These are phyloP conservation scores for Prinsepia uniflora DNA, from an alignment of 306 rosid species.

Conservation along the genomic window DNA sequence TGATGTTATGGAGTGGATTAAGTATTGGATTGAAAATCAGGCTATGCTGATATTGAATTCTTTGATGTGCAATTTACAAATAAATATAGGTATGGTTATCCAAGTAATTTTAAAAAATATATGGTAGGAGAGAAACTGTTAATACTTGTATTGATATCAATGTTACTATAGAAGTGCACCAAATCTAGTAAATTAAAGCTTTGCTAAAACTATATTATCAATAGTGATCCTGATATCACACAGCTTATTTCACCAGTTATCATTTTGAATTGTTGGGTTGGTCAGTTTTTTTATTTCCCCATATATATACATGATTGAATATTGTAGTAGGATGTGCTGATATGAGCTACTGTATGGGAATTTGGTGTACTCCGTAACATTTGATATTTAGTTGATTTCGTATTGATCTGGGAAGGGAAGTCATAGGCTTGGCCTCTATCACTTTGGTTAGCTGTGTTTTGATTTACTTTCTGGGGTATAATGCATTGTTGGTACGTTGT, in stretches of 20 bases:
- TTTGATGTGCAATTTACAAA: not conserved
- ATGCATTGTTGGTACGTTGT: not conserved
- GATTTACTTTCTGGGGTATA: not conserved
- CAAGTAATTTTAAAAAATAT: too few species aligned
- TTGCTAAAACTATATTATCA: too few species aligned
- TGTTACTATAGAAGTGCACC: too few species aligned
- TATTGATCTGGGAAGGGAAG: not conserved
- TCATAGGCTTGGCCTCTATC: not conserved
- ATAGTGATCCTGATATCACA: too few species aligned
- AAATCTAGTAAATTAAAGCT: too few species aligned
- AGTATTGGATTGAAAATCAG: not conserved
- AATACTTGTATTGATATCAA: too few species aligned
- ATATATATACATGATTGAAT: not conserved
- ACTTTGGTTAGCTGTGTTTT: constrained; percentile 1
- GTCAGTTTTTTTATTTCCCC: not conserved
- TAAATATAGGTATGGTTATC: not conserved
- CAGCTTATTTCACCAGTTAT: too few species aligned
- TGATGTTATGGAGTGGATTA: not conserved
- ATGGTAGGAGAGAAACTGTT: too few species aligned
- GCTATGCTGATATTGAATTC: not conserved
- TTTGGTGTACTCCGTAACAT: not conserved
- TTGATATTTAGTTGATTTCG: not conserved
- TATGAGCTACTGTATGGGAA: constrained; percentile 1
- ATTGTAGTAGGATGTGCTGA: not conserved
- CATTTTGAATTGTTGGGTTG: not conserved